Evolutionary conservation across 371 early-diverging fungal species (phyloP).

Genomic region (Apophysomyces ossiformis): DNA sequence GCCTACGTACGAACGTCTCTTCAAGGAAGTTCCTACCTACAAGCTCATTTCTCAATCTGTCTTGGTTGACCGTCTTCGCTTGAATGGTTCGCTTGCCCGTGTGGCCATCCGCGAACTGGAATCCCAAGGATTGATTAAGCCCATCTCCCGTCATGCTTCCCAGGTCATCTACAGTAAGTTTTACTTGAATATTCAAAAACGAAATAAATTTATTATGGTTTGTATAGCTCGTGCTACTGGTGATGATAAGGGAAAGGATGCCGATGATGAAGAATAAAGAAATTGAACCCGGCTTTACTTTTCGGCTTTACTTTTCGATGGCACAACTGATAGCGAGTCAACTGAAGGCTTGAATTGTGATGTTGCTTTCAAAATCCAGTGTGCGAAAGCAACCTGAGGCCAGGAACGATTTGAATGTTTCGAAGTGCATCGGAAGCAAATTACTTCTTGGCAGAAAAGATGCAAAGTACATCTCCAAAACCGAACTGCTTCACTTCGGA

Average conservation of each 20-base stretch:
- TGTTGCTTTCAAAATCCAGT: no score
- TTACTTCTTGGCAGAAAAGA: no score
- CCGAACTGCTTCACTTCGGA: no score
- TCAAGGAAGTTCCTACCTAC: conserved; percentile 99
- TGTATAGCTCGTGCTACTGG: conserved; percentile 75
- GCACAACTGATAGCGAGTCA: neutral
- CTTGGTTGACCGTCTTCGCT: conserved; percentile 96
- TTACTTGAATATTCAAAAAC: neutral
- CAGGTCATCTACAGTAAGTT: conserved; percentile 91
- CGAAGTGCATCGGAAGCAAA: no score
- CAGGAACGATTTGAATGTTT: no score
- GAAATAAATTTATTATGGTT: neutral
- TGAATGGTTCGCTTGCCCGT: conserved; percentile 98
- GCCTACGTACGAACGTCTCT: conserved; percentile 89
- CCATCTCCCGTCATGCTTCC: conserved; percentile 86
- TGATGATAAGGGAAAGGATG: conserved; percentile 62
- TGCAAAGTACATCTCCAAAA: no score
- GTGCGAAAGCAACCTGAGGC: no score
- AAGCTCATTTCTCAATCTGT: conserved; percentile 98
- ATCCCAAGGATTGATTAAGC: conserved; percentile 89
- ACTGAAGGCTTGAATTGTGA: no score
- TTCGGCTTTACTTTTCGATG: conserved; percentile 18
- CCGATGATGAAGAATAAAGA: conserved; percentile 13
- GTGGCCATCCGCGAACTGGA: conserved; percentile 92
- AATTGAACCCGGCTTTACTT: neutral